Conservation (phyloP, 805 yeast species). For the Monosporozyma unispora region DNA sequence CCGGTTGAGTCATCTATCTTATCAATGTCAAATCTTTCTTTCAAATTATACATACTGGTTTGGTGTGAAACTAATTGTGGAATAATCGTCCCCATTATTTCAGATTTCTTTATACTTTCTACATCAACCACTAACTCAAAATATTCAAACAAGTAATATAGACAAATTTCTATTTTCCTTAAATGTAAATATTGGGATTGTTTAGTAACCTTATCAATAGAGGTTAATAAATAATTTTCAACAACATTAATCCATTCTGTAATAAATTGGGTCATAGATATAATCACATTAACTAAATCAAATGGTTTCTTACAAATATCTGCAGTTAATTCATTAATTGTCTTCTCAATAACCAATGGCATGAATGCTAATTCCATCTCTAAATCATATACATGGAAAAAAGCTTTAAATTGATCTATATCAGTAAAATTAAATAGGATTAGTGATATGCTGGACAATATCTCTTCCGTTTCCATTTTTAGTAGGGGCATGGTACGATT, state of each 20-base stretch:
- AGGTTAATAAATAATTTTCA: neutral
- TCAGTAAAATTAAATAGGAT: slow-evolving; percentile 11
- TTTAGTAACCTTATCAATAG: neutral
- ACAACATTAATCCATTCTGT: neutral
- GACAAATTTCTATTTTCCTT: slow-evolving; percentile 1
- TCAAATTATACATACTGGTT: neutral
- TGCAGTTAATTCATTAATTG: slow-evolving; percentile 10
- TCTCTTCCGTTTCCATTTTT: slow-evolving; percentile 9
- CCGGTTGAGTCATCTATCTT: neutral
- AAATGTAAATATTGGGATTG: neutral
- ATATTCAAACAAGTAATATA: slow-evolving; percentile 1
- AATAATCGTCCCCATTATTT: neutral
- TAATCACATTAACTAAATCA: slow-evolving; percentile 2
- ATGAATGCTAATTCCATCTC: slow-evolving; percentile 13
- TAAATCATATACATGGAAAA: slow-evolving; percentile 12
- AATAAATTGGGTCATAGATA: neutral
- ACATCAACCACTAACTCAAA: neutral
- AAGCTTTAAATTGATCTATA: slow-evolving; percentile 15
- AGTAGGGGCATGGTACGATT: slow-evolving; percentile 12
- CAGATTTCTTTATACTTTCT: neutral
- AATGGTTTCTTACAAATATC: neutral
- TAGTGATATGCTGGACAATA: slow-evolving; percentile 9
- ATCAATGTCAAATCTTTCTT: neutral
- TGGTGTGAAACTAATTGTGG: neutral
- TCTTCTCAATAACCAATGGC: slow-evolving; percentile 20